Evolutionary conservation across 164 flowering plant species (phyloP), one percentile per base, ranked within the genome.

Genomic region (Hamamelis virginiana): DNA sequence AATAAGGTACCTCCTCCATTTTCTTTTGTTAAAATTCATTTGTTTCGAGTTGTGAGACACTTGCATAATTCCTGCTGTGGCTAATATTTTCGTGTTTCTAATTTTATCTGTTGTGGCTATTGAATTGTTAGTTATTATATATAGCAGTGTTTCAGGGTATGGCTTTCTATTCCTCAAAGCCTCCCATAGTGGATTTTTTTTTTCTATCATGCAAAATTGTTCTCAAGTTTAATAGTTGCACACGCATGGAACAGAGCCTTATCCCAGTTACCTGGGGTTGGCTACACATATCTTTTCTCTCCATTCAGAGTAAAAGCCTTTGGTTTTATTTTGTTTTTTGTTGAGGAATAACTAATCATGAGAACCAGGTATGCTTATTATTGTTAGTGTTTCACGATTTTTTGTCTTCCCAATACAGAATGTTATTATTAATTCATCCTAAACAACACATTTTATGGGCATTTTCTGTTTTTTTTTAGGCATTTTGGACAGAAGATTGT

Each of bases 1-100:
- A 71, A 80, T 72, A 80, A 88, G 98, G 96, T 89, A 66, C 27
- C 13, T 14, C 57, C 52, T 18, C 41, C 44, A 21, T 63, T 66
- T 69, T 45, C 23, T 63, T 77, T 25, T 53, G n/a, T 44, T 26
- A 52, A 18, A 27, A 14, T 61, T 69, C 45, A 27, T 18, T 15
- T 60, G 60, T 33, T 33, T 77, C 23, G 62, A 16, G 58, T 55
- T 50, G 18, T 15, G 26, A 22, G 65, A 18, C 27, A 33, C 9
- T 0, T 33, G 53, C 41, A 33, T 33, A 2, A 33, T 33, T 33
- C 6, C 16, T 16, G 56, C 4, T 26, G 9, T n/a, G 23, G 18
- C 41, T 22, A 23, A 10, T 55, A 26, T 41, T 15, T 55, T 64
- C 12, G 15, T 16, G 27, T 26, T 19, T 10, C 57, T 47, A 16